These are phyloP conservation scores for Citrus cavaleriei DNA, from an alignment of 345 rosid genomes.

Conservation along the genomic window DNA sequence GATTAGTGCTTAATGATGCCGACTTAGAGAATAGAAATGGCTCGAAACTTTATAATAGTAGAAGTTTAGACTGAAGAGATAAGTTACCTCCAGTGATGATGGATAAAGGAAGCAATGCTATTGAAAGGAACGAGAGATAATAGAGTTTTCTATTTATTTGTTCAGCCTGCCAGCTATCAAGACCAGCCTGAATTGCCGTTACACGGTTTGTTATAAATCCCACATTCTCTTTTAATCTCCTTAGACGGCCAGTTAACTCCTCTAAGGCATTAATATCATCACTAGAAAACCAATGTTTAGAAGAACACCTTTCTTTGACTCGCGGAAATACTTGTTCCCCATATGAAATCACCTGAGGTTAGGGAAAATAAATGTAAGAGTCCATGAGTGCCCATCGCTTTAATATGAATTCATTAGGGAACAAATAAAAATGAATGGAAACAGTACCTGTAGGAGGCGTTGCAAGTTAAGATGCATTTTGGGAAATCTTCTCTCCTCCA, in stretches of 20 bases:
- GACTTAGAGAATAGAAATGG: neutral
- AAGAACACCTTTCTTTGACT: conserved; percentile 77
- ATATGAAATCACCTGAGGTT: conserved; percentile 74
- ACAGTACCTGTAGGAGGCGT: conserved; percentile 79
- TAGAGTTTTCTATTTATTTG: conserved; percentile 92
- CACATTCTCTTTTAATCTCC: conserved; percentile 87
- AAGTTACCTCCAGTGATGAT: conserved; percentile 88
- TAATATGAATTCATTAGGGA: neutral
- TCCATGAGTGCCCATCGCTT: neutral
- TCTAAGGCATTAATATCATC: conserved; percentile 70
- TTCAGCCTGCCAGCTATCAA: conserved; percentile 95
- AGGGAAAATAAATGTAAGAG: neutral
- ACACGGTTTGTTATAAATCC: conserved; percentile 95
- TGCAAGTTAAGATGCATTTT: conserved; percentile 95
- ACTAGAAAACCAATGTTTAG: conserved; percentile 63
- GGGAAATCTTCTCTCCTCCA: conserved; percentile 87
- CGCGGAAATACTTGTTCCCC: conserved; percentile 97
- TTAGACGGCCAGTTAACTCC: conserved; percentile 72
- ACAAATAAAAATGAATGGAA: neutral
- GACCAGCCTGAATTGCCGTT: conserved; percentile 82
- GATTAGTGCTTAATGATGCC: neutral
- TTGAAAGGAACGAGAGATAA: conserved; percentile 92
- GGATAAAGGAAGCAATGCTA: conserved; percentile 88
- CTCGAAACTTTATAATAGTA: neutral
- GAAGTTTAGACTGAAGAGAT: neutral